These are phyloP conservation scores for Pistacia vera DNA, from an alignment of 345 rosid species.

Conservation along the genomic window DNA sequence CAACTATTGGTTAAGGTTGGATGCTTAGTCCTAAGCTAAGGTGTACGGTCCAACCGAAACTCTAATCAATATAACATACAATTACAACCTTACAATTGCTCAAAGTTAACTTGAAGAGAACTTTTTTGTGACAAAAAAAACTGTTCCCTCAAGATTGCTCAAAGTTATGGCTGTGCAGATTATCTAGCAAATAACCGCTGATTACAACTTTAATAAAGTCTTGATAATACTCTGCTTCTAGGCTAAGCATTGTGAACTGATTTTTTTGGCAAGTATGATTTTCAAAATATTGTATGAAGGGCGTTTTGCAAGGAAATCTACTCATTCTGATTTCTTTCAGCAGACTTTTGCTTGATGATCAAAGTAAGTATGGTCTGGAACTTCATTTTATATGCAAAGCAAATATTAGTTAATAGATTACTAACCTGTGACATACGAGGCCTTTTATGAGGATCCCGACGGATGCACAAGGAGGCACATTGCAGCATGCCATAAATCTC, in stretches of 20 bases:
- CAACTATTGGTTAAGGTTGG: no score
- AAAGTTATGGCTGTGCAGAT: neutral
- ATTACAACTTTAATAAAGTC: neutral
- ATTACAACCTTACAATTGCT: no score
- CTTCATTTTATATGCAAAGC: neutral
- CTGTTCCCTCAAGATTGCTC: neutral
- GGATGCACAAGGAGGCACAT: conserved; percentile 87
- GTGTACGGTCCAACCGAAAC: no score
- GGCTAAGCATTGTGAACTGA: neutral
- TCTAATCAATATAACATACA: no score
- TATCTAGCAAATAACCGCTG: neutral
- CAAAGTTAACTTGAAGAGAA: neutral
- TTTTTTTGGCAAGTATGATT: neutral
- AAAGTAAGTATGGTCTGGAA: no score
- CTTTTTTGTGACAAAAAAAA: neutral
- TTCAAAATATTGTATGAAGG: neutral
- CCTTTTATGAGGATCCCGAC: conserved; percentile 80
- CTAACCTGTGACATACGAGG: conserved; percentile 98
- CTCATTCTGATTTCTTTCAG: neutral
- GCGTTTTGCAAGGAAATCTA: neutral
- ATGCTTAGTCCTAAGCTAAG: no score
- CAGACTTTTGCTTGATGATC: conserved; percentile 7
- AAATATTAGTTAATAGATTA: neutral
- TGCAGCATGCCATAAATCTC: conserved; percentile 82
- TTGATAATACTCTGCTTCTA: neutral